A percentile compares a stretch with the other conserved stretches of the same genome.
These are phyloP conservation scores for Russula lepida DNA, from an alignment of 768 basidiomycete species.

Conservation along the genomic window DNA sequence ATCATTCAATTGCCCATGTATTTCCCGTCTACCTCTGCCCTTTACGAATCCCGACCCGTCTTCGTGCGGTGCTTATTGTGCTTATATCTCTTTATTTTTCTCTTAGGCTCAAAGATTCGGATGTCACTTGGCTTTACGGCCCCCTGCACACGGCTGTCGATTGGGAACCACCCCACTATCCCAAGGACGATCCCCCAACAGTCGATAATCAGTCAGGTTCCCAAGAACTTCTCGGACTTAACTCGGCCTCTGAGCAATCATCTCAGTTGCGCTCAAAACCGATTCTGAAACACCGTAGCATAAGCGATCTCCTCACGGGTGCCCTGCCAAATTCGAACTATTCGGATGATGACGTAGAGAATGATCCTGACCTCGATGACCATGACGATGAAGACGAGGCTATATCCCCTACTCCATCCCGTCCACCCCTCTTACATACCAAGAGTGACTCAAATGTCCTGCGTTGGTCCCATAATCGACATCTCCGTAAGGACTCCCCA, in stretches of 20 bases:
- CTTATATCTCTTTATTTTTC: constrained; percentile 14
- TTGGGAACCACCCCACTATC: constrained; percentile 62
- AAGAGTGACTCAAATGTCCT: constrained; percentile 81
- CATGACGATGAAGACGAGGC: constrained; percentile 10
- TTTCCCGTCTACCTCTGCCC: background rate
- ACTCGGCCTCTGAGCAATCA: constrained; percentile 19
- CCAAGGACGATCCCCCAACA: constrained; percentile 33
- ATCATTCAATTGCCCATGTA: background rate
- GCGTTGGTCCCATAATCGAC: constrained; percentile 36
- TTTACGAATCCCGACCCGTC: background rate
- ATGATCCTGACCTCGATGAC: background rate
- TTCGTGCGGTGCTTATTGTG: background rate
- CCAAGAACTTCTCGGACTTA: constrained; percentile 47
- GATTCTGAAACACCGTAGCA: constrained; percentile 92
- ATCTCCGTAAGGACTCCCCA: constrained; percentile 59
- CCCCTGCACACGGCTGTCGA: constrained; percentile 93
- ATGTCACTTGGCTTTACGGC: constrained; percentile 98
- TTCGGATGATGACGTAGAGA: constrained; percentile 41
- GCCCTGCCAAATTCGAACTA: constrained; percentile 56
- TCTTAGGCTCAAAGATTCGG: constrained; percentile 93
- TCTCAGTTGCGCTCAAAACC: constrained; percentile 52
- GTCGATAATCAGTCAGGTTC: constrained; percentile 35
- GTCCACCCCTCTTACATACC: constrained; percentile 67
- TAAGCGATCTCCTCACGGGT: constrained; percentile 78
- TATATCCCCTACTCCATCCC: constrained; percentile 17